These are phyloP conservation scores for Chalara sp. DNA, from an alignment of 2,329 filamentous ascomycete species.

Conservation along the genomic window DNA sequence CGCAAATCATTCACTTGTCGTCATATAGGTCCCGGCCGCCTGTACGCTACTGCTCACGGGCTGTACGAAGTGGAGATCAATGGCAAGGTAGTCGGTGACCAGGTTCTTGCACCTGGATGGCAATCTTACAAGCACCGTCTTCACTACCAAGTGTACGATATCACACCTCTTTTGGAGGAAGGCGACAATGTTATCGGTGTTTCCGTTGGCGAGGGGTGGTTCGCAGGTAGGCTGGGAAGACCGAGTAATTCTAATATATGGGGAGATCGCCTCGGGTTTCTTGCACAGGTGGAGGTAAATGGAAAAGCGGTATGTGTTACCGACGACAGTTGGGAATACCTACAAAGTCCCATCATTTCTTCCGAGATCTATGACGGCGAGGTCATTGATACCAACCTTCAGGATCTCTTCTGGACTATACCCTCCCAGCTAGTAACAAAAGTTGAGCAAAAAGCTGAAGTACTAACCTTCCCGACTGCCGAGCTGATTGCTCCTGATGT, in stretches of 20 bases:
- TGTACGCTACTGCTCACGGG: conserved; percentile 31
- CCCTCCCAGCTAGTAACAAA: conserved; percentile 22
- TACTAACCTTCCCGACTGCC: conserved; percentile 29
- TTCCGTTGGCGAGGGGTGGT: conserved; percentile 45
- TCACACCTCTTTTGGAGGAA: conserved; percentile 32
- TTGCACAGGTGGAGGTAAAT: conserved; percentile 34
- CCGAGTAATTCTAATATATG: conserved; percentile 29
- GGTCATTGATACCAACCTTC: conserved; percentile 35
- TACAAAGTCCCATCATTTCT: conserved; percentile 26
- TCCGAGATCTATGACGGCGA: conserved; percentile 46
- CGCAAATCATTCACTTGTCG: conserved; percentile 25
- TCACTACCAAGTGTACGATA: conserved; percentile 47
- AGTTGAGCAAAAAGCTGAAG: conserved; percentile 9
- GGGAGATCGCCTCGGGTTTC: conserved; percentile 32
- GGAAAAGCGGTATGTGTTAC: conserved; percentile 26
- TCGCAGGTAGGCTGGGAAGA: conserved; percentile 31
- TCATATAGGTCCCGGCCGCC: conserved; percentile 15
- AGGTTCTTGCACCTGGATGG: conserved; percentile 34
- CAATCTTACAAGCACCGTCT: conserved; percentile 40
- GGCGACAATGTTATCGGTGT: conserved; percentile 35
- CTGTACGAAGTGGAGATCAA: conserved; percentile 31
- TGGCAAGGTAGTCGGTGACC: conserved; percentile 23
- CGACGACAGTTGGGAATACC: conserved; percentile 33
- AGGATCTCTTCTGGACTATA: conserved; percentile 23
- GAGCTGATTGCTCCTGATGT: conserved; percentile 32